These are phyloP conservation scores for Brassica carinata DNA, from an alignment of 345 rosid genomes.

Conservation along the genomic window DNA sequence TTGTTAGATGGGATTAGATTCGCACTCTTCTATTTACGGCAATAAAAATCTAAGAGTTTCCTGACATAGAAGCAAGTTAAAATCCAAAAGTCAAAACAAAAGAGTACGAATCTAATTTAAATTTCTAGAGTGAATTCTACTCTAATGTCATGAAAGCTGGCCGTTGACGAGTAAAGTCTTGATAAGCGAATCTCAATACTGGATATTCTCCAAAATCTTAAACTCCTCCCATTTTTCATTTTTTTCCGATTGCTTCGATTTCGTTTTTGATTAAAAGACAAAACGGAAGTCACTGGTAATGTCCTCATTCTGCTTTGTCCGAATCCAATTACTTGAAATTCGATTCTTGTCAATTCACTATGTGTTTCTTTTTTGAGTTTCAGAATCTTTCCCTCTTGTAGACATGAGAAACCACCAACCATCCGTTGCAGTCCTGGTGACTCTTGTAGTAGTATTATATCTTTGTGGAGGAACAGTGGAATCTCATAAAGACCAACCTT, in stretches of 20 bases:
- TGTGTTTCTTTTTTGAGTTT: slow-evolving; percentile 3
- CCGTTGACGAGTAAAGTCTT: background rate
- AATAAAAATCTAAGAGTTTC: no score
- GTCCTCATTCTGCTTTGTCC: background rate
- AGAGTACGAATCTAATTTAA: no score
- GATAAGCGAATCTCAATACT: background rate
- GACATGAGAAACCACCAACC: slow-evolving; percentile 20
- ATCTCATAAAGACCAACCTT: slow-evolving; percentile 62
- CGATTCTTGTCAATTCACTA: background rate
- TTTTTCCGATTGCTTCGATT: background rate
- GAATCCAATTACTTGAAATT: background rate
- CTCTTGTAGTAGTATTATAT: slow-evolving; percentile 1
- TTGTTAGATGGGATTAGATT: no score
- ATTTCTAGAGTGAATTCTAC: no score
- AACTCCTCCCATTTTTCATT: background rate
- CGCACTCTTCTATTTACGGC: no score
- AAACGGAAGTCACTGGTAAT: background rate
- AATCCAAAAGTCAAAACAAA: no score
- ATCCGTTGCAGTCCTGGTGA: slow-evolving; percentile 18
- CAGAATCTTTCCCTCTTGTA: background rate
- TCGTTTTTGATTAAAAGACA: background rate
- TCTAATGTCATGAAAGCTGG: no score
- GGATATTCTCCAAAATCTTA: background rate
- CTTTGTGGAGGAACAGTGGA: slow-evolving; percentile 39
- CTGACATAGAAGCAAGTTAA: no score